phyloP scores from a whole-genome alignment of 306 rosid species.

The Luffa aegyptiaca region DNA sequence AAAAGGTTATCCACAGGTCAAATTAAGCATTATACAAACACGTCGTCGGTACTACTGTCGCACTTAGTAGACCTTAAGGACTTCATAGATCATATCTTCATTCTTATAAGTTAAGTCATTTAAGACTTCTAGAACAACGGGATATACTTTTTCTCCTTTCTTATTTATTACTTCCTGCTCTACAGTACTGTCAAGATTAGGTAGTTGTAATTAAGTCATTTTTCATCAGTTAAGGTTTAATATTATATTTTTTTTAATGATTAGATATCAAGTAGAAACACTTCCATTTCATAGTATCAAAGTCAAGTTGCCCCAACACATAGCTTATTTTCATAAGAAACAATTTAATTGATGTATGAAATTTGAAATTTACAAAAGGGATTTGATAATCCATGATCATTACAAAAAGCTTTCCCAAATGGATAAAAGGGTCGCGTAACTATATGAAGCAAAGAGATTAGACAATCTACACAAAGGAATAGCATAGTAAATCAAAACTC shows the following conservation, averaged over 20 bases:
- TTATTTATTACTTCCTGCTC: not conserved
- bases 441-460: too few relatives aligned
- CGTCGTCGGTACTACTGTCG: not conserved
- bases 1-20: constrained; percentile 10
- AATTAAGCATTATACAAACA: not conserved
- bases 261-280: not conserved
- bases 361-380: too few relatives aligned
- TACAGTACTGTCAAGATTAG: not conserved
- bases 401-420: too few relatives aligned
- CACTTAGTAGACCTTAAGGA: not conserved
- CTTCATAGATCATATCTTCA: not conserved
- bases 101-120: not conserved
- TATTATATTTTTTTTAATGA: not conserved
- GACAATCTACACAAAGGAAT: too few relatives aligned
- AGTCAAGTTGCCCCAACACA: not conserved
- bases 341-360: too few relatives aligned
- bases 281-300: not conserved
- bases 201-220: not conserved
- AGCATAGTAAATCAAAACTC: too few relatives aligned
- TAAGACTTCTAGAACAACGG: not conserved
- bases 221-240: not conserved
- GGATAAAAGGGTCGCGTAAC: too few relatives aligned
- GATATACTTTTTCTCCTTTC: not conserved
- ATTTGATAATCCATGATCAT: too few relatives aligned
- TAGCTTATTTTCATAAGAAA: not conserved